These are phyloP conservation scores for Lachnellula arida DNA, from an alignment of 2,329 filamentous ascomycete species.

Conservation along the genomic window DNA sequence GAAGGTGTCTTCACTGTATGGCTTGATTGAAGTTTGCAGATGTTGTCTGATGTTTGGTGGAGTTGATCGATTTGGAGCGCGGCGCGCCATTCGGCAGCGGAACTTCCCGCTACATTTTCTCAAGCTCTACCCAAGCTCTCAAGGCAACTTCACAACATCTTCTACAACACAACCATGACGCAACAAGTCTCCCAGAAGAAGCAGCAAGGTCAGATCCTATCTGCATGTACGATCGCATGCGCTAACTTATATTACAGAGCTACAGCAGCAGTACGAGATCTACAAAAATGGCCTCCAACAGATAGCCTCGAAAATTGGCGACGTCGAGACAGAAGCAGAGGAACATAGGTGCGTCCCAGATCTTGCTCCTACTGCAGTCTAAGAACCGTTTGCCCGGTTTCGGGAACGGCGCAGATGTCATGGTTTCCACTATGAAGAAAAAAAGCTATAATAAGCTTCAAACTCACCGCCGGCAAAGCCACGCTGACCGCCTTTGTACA, in stretches of 20 bases:
- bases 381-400: conserved; percentile 1
- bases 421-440: background rate
- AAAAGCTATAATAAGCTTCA: conserved; percentile 14
- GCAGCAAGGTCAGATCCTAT: conserved; percentile 30
- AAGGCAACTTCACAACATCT: background rate
- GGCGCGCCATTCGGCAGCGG: conserved; percentile 8
- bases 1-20: background rate
- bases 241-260: conserved; percentile 47
- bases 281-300: conserved; percentile 80
- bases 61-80: conserved; percentile 5
- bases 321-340: conserved; percentile 94
- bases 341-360: conserved; percentile 80
- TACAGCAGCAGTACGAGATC: conserved; percentile 74
- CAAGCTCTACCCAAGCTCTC: background rate
- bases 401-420: background rate
- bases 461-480: conserved; percentile 21
- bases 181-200: conserved; percentile 32
- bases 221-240: background rate
- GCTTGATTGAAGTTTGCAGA: background rate
- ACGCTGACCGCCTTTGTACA: conserved; percentile 36
- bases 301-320: conserved; percentile 92
- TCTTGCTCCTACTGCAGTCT: conserved; percentile 7
- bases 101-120: conserved; percentile 7
- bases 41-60: background rate
- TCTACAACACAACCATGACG: conserved; percentile 25